Evolutionary conservation across 805 yeast species (phyloP), one percentile per base, ranked within the genome.

Genomic region (Sugiyamaella lignohabitans): DNA sequence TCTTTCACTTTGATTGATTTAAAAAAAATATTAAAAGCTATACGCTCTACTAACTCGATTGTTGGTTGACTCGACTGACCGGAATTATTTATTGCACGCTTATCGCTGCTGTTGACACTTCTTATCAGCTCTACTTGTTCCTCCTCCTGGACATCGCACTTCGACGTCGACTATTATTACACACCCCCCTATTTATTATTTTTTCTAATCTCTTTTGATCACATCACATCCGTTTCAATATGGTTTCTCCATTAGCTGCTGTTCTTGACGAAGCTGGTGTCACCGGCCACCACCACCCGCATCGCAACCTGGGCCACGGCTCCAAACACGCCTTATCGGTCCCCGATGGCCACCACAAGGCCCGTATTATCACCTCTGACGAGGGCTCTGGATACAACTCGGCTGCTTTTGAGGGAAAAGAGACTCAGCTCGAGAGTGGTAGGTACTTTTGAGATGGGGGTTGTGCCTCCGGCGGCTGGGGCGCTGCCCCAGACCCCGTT

Each of bases 391-490:
- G 88, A 53, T 91, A 88, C 72, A 78, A 79, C 52, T 76, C 84
- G 43, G 72, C 80, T 45, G 82, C 84, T 3, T 91, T 87, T 61
- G 75, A 79, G 20, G 95, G 89, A 30, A 87, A 85, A 63, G 84
- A 80, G 60, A 73, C 76, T 41, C 98, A 93, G 65, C 76, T 82
- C 64, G 88, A 80, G 54, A 73, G 59, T 27, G 65, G 64, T 58
- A 48, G 38, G 53, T 49, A 19, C 5, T 6, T 14, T 20, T 22
- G 3, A 38, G 16, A 14, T 8, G 14, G 32, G 11, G 32, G 14
- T 14, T 27, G 14, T 8, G 14, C 14, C 14, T 8, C 11, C 14
- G 32, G 32, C 8, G 8, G 8, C 32, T 27, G 8, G 32, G 32
- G 14, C 14, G 8, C 32, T 27, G n/a, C n/a, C n/a, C n/a, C n/a